Evolutionary conservation across 495 filamentous ascomycete genomes (phyloP).

Genomic region (Hyphodiscus hymeniophilus): DNA sequence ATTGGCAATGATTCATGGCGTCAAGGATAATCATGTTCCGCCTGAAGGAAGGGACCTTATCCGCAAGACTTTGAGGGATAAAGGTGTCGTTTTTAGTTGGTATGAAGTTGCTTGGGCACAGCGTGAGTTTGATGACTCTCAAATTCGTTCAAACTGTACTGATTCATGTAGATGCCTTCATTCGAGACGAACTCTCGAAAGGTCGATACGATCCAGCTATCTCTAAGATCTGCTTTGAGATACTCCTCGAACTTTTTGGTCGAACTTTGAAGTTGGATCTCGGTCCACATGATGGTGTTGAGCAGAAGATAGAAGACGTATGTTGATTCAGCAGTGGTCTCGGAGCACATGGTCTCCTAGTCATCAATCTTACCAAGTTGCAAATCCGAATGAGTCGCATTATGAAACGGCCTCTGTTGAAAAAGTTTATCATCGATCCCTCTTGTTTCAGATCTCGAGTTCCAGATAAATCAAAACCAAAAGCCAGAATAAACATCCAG

Average conservation of each 20-base stretch:
- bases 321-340: slow-evolving; percentile 36
- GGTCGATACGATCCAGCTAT: slow-evolving; percentile 87
- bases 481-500: too few species aligned
- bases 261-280: slow-evolving; percentile 70
- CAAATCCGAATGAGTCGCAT: too few species aligned
- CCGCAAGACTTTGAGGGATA: slow-evolving; percentile 69
- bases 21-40: slow-evolving; percentile 85
- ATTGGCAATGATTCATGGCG: slow-evolving; percentile 76
- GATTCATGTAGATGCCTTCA: slow-evolving; percentile 63
- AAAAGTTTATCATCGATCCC: too few species aligned
- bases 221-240: slow-evolving; percentile 83
- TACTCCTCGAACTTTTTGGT: slow-evolving; percentile 79
- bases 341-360: too few species aligned
- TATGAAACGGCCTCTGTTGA: too few species aligned
- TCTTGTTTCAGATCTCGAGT: too few species aligned
- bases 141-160: not conserved
- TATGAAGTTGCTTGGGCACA: slow-evolving; percentile 91
- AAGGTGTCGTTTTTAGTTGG: slow-evolving; percentile 67
- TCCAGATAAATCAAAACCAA: too few species aligned
- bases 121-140: slow-evolving; percentile 40
- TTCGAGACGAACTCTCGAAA: slow-evolving; percentile 91
- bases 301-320: slow-evolving; percentile 48
- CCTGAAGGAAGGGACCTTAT: slow-evolving; percentile 80
- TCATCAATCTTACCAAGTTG: too few species aligned
- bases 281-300: slow-evolving; percentile 42